These are phyloP conservation scores for Eimeria maxima DNA, from an alignment of 169 alveolate genomes.

Conservation along the genomic window DNA sequence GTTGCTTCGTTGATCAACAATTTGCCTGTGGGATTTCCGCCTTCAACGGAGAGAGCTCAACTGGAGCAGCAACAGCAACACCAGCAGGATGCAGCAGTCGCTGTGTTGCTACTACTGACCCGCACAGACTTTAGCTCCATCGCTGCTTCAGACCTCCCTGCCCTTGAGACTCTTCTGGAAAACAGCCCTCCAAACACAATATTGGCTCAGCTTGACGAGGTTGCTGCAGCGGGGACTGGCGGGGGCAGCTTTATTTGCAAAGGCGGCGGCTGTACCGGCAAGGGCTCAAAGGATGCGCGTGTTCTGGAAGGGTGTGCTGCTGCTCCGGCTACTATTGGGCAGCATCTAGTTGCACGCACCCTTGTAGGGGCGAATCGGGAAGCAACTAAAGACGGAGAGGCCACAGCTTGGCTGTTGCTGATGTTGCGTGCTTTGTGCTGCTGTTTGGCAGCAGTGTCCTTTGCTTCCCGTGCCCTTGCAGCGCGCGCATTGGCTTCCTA, in stretches of 20 bases:
- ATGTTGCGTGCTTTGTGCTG: constrained; percentile 29
- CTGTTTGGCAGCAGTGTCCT: constrained; percentile 24
- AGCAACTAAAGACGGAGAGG: background rate
- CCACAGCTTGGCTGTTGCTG: constrained; percentile 15
- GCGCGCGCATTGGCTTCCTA: constrained; percentile 54
- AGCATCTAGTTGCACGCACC: background rate
- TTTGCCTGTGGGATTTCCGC: background rate
- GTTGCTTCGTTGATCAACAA: background rate
- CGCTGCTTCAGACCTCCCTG: constrained; percentile 22
- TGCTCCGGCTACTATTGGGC: background rate
- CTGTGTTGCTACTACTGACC: constrained; percentile 51
- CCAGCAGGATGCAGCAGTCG: constrained; percentile 56
- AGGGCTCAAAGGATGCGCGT: background rate
- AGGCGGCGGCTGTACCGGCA: background rate
- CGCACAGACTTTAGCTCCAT: constrained; percentile 39
- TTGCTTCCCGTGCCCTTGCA: constrained; percentile 52
- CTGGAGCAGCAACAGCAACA: background rate
- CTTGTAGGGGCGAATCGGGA: background rate
- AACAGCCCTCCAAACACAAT: background rate
- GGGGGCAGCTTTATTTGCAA: background rate
- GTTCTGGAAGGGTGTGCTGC: background rate
- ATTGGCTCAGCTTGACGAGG: constrained; percentile 9
- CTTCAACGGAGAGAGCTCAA: background rate
- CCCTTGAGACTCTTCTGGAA: constrained; percentile 4
- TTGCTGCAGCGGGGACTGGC: constrained; percentile 27